Percentiles rank a stretch among this genome's conserved stretches.
phyloP scores from a whole-genome alignment of 805 yeast genomes.

The Lipomyces chichibuensis region DNA sequence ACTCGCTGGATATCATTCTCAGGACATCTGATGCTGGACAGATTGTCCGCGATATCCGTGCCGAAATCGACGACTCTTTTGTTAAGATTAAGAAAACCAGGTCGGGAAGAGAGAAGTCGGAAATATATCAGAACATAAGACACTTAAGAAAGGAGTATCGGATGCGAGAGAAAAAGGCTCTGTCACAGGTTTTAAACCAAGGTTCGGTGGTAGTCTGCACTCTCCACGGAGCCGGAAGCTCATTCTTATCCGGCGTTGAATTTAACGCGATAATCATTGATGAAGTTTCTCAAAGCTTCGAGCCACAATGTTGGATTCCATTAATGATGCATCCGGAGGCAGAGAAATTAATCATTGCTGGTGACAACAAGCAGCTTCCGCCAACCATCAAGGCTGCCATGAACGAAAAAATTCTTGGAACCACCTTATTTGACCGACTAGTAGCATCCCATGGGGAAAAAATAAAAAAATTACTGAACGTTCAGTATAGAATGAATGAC shows the following conservation, averaged over 20 bases:
- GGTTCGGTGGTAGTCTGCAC: slow-evolving; percentile 80
- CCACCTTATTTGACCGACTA: slow-evolving; percentile 81
- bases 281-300: slow-evolving; percentile 92
- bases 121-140: slow-evolving; percentile 70
- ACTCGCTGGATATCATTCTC: slow-evolving; percentile 75
- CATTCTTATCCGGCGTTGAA: slow-evolving; percentile 44
- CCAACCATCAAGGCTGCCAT: slow-evolving; percentile 71
- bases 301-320: slow-evolving; percentile 98
- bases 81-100: slow-evolving; percentile 64
- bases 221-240: slow-evolving; percentile 67
- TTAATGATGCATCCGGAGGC: slow-evolving; percentile 63
- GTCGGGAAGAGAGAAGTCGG: slow-evolving; percentile 64
- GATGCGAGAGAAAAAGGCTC: slow-evolving; percentile 64
- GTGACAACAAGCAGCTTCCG: slow-evolving; percentile 89
- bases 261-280: slow-evolving; percentile 88
- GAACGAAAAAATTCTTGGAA: slow-evolving; percentile 54
- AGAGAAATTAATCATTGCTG: slow-evolving; percentile 75
- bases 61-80: slow-evolving; percentile 64
- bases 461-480: slow-evolving; percentile 63
- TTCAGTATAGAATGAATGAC: slow-evolving; percentile 87
- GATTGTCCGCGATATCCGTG: slow-evolving; percentile 66
- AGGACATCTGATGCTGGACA: slow-evolving; percentile 61
- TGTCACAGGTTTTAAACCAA: slow-evolving; percentile 58
- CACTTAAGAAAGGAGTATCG: slow-evolving; percentile 70
- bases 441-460: slow-evolving; percentile 53